Percentiles rank a stretch among this genome's conserved stretches.
Evolutionary conservation across 257 asterid genomes (phyloP).

Genomic region (Leonotis leonurus): DNA sequence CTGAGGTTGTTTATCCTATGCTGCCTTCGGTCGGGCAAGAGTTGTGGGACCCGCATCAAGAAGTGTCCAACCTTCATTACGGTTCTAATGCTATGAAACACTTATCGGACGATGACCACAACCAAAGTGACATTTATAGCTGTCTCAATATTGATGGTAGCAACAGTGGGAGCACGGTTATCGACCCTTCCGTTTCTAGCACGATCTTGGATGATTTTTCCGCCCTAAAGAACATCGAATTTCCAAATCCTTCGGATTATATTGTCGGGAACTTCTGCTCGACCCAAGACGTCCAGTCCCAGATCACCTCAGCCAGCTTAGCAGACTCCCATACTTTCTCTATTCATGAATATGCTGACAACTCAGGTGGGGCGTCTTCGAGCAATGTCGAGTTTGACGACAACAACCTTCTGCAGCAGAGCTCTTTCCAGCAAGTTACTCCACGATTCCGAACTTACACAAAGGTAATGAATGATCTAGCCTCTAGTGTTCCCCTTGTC

Average conservation of each 20-base stretch:
- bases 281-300: slow-evolving; percentile 81
- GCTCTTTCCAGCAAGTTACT: slow-evolving; percentile 64
- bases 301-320: slow-evolving; percentile 75
- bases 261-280: slow-evolving; percentile 58
- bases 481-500: background rate
- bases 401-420: slow-evolving; percentile 46
- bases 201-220: slow-evolving; percentile 54
- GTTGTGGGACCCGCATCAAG: slow-evolving; percentile 61
- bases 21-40: slow-evolving; percentile 43
- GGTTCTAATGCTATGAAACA: slow-evolving; percentile 50
- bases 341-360: slow-evolving; percentile 72
- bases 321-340: slow-evolving; percentile 73
- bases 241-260: slow-evolving; percentile 56
- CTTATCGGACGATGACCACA: slow-evolving; percentile 44
- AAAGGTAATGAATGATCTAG: slow-evolving; percentile 37
- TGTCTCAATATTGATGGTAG: slow-evolving; percentile 66
- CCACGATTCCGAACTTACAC: slow-evolving; percentile 80
- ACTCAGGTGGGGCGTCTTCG: slow-evolving; percentile 84
- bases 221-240: slow-evolving; percentile 43
- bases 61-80: slow-evolving; percentile 43
- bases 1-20: slow-evolving; percentile 28
- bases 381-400: slow-evolving; percentile 79
- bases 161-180: slow-evolving; percentile 72
- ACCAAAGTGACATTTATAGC: slow-evolving; percentile 62
- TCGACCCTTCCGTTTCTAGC: slow-evolving; percentile 76